These are phyloP conservation scores for Petunia hybrid DNA, from an alignment of 305 asterid species.

Conservation along the genomic window DNA sequence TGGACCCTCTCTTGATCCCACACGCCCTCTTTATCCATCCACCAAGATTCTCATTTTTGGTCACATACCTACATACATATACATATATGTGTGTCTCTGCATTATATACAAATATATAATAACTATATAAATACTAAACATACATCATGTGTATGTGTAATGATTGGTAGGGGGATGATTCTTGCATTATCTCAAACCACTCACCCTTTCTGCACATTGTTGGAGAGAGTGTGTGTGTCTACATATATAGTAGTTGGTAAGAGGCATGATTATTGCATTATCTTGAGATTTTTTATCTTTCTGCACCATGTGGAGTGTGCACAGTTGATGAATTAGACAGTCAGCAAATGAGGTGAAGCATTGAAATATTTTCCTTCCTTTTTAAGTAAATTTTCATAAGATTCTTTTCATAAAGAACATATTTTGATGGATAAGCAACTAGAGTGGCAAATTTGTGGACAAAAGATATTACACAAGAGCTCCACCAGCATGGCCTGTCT, in stretches of 20 bases:
- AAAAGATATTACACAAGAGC: slow-evolving; percentile 10
- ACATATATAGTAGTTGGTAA: not conserved
- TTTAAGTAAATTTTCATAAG: not conserved
- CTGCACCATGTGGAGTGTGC: slow-evolving; percentile 20
- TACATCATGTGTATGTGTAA: not conserved
- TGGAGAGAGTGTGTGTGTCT: too few relatives aligned
- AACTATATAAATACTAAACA: too few relatives aligned
- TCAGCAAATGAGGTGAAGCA: slow-evolving; percentile 20
- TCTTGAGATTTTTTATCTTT: not conserved
- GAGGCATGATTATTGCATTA: slow-evolving; percentile 20
- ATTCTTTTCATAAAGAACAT: too few relatives aligned
- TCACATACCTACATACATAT: too few relatives aligned
- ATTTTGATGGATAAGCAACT: not conserved
- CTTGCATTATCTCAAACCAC: slow-evolving; percentile 23
- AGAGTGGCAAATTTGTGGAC: slow-evolving; percentile 4
- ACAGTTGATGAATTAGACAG: not conserved
- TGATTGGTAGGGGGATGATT: slow-evolving; percentile 23
- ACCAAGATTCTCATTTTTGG: slow-evolving; percentile 26
- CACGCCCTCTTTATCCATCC: not conserved
- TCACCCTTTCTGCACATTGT: not conserved
- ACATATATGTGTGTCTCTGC: too few relatives aligned
- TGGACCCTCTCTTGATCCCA: not conserved
- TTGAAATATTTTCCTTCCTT: not conserved
- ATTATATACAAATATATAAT: too few relatives aligned
- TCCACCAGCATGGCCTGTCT: not conserved